These are phyloP conservation scores for Nitzschia sp. DNA, from an alignment of 108 stramenopile genomes.

Conservation along the genomic window DNA sequence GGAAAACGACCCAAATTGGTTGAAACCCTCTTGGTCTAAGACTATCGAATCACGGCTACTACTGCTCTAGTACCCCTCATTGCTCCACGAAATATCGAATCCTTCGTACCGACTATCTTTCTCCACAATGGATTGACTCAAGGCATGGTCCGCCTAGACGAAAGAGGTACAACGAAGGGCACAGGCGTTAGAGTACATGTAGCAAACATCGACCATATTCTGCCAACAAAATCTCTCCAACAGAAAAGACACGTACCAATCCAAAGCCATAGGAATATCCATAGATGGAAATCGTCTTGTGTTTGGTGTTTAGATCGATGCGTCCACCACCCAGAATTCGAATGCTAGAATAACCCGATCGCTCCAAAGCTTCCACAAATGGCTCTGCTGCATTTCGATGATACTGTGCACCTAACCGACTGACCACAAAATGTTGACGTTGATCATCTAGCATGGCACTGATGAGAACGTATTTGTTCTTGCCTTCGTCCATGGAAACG, in stretches of 20 bases:
- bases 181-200: too few relatives aligned
- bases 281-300: constrained; percentile 62
- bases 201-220: too few relatives aligned
- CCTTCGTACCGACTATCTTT: constrained; percentile 51
- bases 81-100: constrained; percentile 58
- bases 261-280: constrained; percentile 85
- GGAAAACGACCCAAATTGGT: background rate
- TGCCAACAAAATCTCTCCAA: background rate
- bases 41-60: background rate
- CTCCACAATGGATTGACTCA: constrained; percentile 56
- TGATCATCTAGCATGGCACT: constrained; percentile 30
- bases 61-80: constrained; percentile 62
- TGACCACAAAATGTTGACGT: constrained; percentile 61
- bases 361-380: constrained; percentile 53
- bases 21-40: background rate
- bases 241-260: constrained; percentile 1
- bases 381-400: constrained; percentile 83
- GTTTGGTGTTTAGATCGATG: constrained; percentile 45
- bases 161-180: too few relatives aligned
- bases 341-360: constrained; percentile 57
- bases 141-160: constrained; percentile 56
- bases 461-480: constrained; percentile 81
- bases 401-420: constrained; percentile 55
- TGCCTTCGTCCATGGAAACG: constrained; percentile 70
- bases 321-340: constrained; percentile 76